Evolutionary conservation across 768 basidiomycete species (phyloP).

Genomic region (Erythrobasidium yunnanense): DNA sequence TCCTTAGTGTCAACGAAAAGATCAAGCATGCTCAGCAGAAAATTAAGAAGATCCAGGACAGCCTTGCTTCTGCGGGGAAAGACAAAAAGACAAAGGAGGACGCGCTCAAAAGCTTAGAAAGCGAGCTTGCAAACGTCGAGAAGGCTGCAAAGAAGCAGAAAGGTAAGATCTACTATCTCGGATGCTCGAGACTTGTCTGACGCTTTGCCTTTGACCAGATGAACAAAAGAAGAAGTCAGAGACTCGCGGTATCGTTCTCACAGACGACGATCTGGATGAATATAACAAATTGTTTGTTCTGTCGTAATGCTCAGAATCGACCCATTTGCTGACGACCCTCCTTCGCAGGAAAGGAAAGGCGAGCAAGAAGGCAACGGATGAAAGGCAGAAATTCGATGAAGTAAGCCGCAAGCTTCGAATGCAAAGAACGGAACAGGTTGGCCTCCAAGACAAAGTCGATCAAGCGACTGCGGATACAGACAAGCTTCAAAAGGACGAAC

Average conservation of each 20-base stretch:
- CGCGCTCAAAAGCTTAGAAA: slow-evolving; percentile 47
- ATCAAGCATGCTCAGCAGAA: slow-evolving; percentile 76
- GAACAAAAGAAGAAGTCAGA: slow-evolving; percentile 61
- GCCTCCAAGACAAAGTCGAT: slow-evolving; percentile 60
- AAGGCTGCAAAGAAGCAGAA: slow-evolving; percentile 65
- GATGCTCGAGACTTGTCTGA: background rate
- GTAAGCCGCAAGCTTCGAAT: slow-evolving; percentile 75
- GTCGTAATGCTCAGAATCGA: background rate
- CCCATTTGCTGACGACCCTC: background rate
- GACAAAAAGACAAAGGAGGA: slow-evolving; percentile 47
- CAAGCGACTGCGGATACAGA: slow-evolving; percentile 53
- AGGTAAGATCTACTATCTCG: slow-evolving; percentile 49
- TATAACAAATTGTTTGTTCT: slow-evolving; percentile 64
- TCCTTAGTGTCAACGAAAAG: slow-evolving; percentile 72
- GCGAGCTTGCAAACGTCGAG: slow-evolving; percentile 58
- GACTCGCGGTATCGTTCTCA: slow-evolving; percentile 60
- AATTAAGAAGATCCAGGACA: slow-evolving; percentile 56
- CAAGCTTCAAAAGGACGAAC: slow-evolving; percentile 43
- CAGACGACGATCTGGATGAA: slow-evolving; percentile 72
- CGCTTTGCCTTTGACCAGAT: slow-evolving; percentile 46
- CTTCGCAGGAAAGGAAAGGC: slow-evolving; percentile 61
- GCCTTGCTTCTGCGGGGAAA: slow-evolving; percentile 51
- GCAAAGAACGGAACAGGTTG: slow-evolving; percentile 52
- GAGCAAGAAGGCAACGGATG: slow-evolving; percentile 66
- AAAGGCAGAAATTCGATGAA: slow-evolving; percentile 73